Percentiles rank a stretch among this genome's conserved stretches.
These are phyloP conservation scores for Chlamydomonas eustigma DNA, from an alignment of 139 green algal species.

Conservation along the genomic window DNA sequence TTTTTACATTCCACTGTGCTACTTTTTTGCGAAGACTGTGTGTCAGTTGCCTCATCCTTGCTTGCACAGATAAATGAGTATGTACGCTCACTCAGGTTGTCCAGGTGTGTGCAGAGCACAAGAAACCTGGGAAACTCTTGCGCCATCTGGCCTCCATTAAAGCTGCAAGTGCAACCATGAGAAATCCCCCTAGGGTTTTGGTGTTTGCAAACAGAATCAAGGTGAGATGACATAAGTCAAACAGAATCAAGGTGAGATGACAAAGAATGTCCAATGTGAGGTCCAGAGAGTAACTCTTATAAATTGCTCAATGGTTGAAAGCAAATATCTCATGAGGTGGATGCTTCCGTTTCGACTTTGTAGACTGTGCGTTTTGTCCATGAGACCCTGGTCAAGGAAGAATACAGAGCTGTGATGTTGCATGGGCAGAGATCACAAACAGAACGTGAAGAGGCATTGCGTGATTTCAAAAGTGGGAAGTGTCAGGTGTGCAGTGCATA, in stretches of 20 bases:
- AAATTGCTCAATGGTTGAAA: no score
- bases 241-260: conserved; percentile 75
- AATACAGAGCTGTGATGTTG: conserved; percentile 52
- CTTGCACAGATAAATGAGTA: background rate
- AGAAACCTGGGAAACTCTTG: conserved; percentile 79
- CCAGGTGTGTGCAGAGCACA: conserved; percentile 92
- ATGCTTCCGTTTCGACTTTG: background rate
- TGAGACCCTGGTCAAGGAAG: conserved; percentile 25
- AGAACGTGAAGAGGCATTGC: conserved; percentile 68
- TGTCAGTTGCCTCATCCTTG: background rate
- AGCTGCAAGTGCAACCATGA: conserved; percentile 16
- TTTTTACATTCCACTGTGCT: background rate
- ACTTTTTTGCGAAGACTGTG: no score
- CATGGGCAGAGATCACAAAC: conserved; percentile 74
- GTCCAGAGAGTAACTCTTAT: background rate
- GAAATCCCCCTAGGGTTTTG: conserved; percentile 67
- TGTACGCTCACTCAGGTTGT: conserved; percentile 26
- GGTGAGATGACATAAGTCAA: conserved; percentile 37
- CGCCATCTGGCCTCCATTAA: conserved; percentile 74
- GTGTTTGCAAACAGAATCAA: conserved; percentile 91
- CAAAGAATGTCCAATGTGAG: no score
- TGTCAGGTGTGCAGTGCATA: conserved; percentile 29
- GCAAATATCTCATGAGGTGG: background rate
- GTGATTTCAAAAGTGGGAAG: conserved; percentile 66
- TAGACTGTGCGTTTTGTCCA: conserved; percentile 50